phyloP scores from a whole-genome alignment of 257 asterid species.

The Gynochthodes officinalis region DNA sequence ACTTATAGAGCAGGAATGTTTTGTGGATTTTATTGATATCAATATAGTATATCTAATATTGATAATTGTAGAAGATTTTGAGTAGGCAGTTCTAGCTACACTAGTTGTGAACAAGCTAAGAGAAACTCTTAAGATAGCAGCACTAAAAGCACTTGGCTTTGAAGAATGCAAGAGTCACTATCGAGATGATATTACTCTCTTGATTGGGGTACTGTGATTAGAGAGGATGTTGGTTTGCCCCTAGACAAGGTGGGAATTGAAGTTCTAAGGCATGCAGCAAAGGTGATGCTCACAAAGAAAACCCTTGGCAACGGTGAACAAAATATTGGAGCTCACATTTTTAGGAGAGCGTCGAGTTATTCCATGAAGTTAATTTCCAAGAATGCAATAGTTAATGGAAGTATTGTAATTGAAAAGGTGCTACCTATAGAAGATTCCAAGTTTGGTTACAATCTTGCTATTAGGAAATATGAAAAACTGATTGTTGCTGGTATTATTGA shows the following conservation, averaged over 20 bases:
- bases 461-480: slow-evolving; percentile 48
- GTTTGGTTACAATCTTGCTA: slow-evolving; percentile 62
- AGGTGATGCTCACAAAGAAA: slow-evolving; percentile 38
- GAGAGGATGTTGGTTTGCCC: slow-evolving; percentile 34
- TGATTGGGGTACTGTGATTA: slow-evolving; percentile 35
- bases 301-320: slow-evolving; percentile 46
- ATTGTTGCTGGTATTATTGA: slow-evolving; percentile 62
- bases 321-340: slow-evolving; percentile 62
- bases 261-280: slow-evolving; percentile 39
- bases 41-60: slow-evolving; percentile 33
- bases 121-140: slow-evolving; percentile 36
- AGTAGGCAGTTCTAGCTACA: slow-evolving; percentile 44
- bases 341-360: slow-evolving; percentile 51
- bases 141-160: slow-evolving; percentile 41
- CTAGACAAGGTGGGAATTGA: slow-evolving; percentile 34
- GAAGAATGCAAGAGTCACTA: slow-evolving; percentile 39
- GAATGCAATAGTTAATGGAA: slow-evolving; percentile 55
- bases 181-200: slow-evolving; percentile 34
- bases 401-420: slow-evolving; percentile 59
- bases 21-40: too few species aligned
- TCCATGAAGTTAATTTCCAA: slow-evolving; percentile 60
- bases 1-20: too few species aligned
- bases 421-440: slow-evolving; percentile 42
- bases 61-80: slow-evolving; percentile 41
- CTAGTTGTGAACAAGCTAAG: slow-evolving; percentile 41